Percentiles rank a stretch among this genome's conserved stretches.
phyloP scores from a whole-genome alignment of 2,329 filamentous ascomycete genomes.

The Xylariaceae sp. region DNA sequence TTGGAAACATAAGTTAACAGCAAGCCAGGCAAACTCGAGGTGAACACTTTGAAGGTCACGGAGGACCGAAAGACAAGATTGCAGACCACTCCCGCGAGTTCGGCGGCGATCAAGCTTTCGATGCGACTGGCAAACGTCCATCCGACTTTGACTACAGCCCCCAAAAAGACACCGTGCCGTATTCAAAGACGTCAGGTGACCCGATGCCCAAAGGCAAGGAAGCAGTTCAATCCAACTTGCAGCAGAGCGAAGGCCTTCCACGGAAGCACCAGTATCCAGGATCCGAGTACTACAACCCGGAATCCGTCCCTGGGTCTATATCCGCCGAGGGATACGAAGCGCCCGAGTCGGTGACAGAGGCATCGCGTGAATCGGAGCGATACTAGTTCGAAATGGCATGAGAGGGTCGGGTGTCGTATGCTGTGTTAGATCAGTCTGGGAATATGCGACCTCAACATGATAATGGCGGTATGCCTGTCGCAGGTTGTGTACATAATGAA shows the following conservation, averaged over 20 bases:
- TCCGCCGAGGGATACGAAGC: conserved; percentile 42
- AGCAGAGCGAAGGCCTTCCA: conserved; percentile 33
- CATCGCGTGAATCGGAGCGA: conserved; percentile 28
- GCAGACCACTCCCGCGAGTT: conserved; percentile 26
- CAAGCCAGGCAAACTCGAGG: conserved; percentile 43
- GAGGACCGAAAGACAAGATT: conserved; percentile 43
- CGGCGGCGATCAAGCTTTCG: conserved; percentile 37
- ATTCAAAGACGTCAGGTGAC: conserved; percentile 21
- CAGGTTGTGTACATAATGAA: too few species aligned
- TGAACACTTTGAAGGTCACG: conserved; percentile 42
- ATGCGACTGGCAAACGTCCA: conserved; percentile 16
- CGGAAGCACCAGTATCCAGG: conserved; percentile 41
- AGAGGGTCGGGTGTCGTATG: too few species aligned
- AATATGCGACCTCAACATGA: too few species aligned
- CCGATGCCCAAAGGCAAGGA: conserved; percentile 37
- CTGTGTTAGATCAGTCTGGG: too few species aligned
- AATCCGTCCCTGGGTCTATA: conserved; percentile 42
- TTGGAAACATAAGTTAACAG: background rate
- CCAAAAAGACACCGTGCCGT: conserved; percentile 29
- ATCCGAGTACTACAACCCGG: conserved; percentile 39
- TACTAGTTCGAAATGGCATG: background rate
- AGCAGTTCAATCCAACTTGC: conserved; percentile 39
- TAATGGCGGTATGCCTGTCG: too few species aligned
- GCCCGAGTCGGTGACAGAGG: conserved; percentile 40
- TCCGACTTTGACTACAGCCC: conserved; percentile 13